Evolutionary conservation across 2,329 filamentous ascomycete genomes (phyloP), one percentile per base, ranked within the genome.

Genomic region (Colletotrichum ledebouriae): DNA sequence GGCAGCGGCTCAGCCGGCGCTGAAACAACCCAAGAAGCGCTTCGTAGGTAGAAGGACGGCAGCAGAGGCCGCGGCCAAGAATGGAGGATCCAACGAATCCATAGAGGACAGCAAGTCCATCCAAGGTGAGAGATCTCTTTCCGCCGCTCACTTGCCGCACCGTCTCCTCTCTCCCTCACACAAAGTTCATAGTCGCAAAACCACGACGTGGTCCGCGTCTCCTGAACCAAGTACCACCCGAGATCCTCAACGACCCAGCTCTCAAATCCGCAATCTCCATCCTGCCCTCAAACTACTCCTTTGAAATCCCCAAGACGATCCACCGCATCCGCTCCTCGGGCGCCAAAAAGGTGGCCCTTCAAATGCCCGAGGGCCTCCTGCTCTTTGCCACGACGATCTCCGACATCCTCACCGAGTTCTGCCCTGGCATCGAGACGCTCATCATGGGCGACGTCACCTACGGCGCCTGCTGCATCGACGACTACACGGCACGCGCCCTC

Each of bases 361-460:
- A 99, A 80, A 96, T 99, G 85, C 96, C 96, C 5, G 97, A 99
- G 80, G 96, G 96, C 1, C 86, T 99, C 2, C 87, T 99, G 33
- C 85, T 99, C 64, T 99, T 99, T 78, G 96, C 96, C 22, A 98
- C 96, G 29, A 99, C 96, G 41, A 95, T 99, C 73, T 97, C 96
- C 3, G 96, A 99, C 77, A 98, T 99, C 74, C 84, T 99, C 55
- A 93, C 92, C 0, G 92, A 94, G 76, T 99, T 99, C 82, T 99
- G 96, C 76, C 92, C 94, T 0, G 94, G 92, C 1, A 91, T 92
- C 46, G 93, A 97, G 78, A 98, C 95, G 2, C 85, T 98, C 61
- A 99, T 99, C 78, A 99, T 99, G 96, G 96, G 96, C 70, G 96
- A 99, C 78, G 96, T 99, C 49, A 99, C 96, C 1, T 99, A 99